Base-by-base conservation (phyloP, 1,139 yeast genomes). In the Candida dubliniensis region DNA sequence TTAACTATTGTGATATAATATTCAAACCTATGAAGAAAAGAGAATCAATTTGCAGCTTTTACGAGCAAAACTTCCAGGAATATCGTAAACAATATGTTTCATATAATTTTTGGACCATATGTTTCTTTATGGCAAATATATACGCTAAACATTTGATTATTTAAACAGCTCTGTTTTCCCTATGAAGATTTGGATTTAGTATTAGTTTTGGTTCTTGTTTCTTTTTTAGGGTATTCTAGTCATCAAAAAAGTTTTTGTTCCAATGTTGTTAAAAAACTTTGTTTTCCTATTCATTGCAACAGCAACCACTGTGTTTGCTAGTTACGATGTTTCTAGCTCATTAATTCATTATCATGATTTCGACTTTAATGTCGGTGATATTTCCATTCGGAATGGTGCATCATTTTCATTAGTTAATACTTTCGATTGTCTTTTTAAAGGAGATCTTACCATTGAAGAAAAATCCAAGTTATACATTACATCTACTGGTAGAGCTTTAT, bases 301-400 rank as follows among this genome's bases (percentile, higher is more conserved):
- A 9, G 12, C 31, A 24, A 26, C 40, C 24, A 12, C 31, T 4
- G 40, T 37, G 15, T 10, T 34, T 31, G 40, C 40, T 24, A 30
- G 15, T 30, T 37, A 31, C 11, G 35, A 37, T 13, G 14, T 37
- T n/a, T 15, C 40, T 10, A 8, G 27, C 15, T 36, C 39, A n/a
- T 36, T 36, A 13, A 37, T 33, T 30, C 30, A 37, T 18, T 31
- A 37, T 31, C 34, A 32, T 31, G 24, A 34, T 7, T 37, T 37
- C 31, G 31, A 37, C 24, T 37, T 37, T 25, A 30, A 34, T 37
- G 33, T 32, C 31, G 40, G 40, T 37, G 40, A 37, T 25, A 37
- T 37, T 26, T 30, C 40, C 40, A 37, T 37, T 25, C n/a, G 30
- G 11, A 37, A 37, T 10, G 24, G 40, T 37, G 40, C 40, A 31